Base-by-base conservation (phyloP, 2,329 filamentous ascomycete species). In the Paraphoma sp. region DNA sequence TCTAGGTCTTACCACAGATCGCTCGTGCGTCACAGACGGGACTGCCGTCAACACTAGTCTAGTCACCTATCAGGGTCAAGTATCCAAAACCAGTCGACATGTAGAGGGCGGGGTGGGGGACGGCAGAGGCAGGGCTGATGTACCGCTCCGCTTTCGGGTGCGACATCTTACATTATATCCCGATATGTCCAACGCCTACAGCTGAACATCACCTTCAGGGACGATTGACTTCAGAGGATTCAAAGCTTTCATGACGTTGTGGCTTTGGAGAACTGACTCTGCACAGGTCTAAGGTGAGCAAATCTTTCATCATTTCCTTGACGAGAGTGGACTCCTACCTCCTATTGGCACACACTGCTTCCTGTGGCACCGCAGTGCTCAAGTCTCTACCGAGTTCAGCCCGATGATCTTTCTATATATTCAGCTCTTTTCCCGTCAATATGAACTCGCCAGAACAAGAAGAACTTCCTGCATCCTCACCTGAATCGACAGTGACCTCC, bases 221-320 rank as follows among this genome's bases (percentile, higher is more conserved):
- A 47, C 31, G 40, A 51, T 52, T 38, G 48, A 54, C 41, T 45
- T 48, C 23, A 43, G 43, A 51, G 12, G 9, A 42, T 36, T 38
- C 23, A 50, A 49, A 40, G 42, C 18, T 31, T 47, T 51, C 53
- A 60, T 59, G 57, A 59, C 56, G 42, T 41, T 61, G 62, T 70
- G 60, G 66, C 65, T 59, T 65, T 60, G 55, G 58, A 51, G 33
- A 28, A 55, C 52, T 62, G 54, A 53, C 58, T 52, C 10, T 40
- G 63, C 46, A 33, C 55, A 53, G 55, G 40, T 23, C 16, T 49
- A 38, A 46, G 41, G 51, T 51, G 46, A 40, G 29, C 14, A 45
- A 17, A 52, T 18, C 46, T 23, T 53, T 48, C 44, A 44, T 28
- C 49, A 47, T 42, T 29, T 23, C 18, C 54, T 55, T 48, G 17